Evolutionary conservation across 73 alveolate genomes (phyloP), one percentile per base, ranked within the genome.

Genomic region (Urostyla sp.): DNA sequence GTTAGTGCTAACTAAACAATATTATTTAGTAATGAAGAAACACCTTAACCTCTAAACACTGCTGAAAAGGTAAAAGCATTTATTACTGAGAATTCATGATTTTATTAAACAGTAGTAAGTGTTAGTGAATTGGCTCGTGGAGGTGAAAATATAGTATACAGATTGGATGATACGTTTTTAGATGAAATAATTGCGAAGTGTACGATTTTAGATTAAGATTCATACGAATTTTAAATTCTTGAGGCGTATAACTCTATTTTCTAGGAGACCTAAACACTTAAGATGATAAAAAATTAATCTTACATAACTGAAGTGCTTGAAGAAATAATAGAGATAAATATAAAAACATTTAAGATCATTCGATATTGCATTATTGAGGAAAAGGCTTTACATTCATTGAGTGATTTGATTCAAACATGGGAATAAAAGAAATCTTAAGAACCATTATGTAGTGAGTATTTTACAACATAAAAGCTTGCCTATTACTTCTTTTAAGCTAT

Each of bases 271-370:
- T 48, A 73, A 5, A 49, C 6, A 50, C 75, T 73, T 20, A 52
- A 20, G 26, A 35, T 54, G 0, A 32, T 73, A 0, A 7, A 2
- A 3, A 48, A 54, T 48, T 50, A 55, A 3, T 5, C 34, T 18
- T 57, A 7, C 28, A 63, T 75, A 2, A 67, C 72, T 20, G 15
- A 75, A 38, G 87, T 75, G 23, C 31, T 37, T 26, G 87, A 75
- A 37, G 87, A 75, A 38, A 75, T 75, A 7, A 75, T 75, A 11
- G 67, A 56, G 38, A 38, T 27, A 35, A 49, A 38, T 63, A 15
- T 34, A 3, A n/a, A 0, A 1, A 20, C 6, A 30, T 11, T 26
- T 0, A 20, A 5, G 15, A 56, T 73, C n/a, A 30, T 27, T 1
- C 5, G 50, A 16, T 75, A 75, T 50, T 55, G 77, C n/a, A 66